phyloP scores from a whole-genome alignment of 139 green algal species.

The Chlorella vulgaris region DNA sequence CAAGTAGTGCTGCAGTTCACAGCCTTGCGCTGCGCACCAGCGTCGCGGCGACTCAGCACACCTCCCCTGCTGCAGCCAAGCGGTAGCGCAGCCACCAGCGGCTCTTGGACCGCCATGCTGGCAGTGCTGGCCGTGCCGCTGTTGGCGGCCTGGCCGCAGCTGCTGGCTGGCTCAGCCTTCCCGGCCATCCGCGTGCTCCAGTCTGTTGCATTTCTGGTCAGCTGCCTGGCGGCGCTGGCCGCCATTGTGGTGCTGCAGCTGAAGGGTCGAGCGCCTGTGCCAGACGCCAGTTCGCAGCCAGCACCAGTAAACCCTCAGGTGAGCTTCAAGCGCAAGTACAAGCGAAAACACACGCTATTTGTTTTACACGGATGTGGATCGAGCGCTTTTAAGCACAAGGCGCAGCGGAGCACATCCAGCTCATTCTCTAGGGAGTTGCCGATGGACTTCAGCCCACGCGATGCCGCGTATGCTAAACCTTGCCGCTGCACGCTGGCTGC shows the following conservation, averaged over 20 bases:
- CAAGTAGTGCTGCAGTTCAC: constrained; percentile 9
- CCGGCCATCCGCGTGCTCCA: constrained; percentile 3
- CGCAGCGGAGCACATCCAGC: no score
- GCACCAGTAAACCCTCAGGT: no score
- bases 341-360: no score
- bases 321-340: no score
- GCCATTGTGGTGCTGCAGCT: constrained; percentile 27
- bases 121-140: constrained; percentile 23
- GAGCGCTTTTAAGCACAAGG: no score
- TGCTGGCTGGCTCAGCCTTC: not conserved
- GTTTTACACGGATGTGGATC: no score
- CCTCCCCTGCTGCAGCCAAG: not conserved
- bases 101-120: not conserved
- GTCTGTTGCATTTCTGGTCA: constrained; percentile 19
- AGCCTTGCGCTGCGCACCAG: not conserved
- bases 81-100: not conserved
- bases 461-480: not conserved
- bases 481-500: not conserved
- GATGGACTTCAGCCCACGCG: not conserved
- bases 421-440: no score
- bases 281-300: not conserved
- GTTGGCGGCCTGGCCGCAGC: constrained; percentile 19
- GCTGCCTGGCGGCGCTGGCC: constrained; percentile 8
- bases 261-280: not conserved
- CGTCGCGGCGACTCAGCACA: not conserved